Percentiles rank a stretch among this genome's conserved stretches.
These are phyloP conservation scores for Phalaenopsis aphrodite DNA, from an alignment of 106 monocot species.

Conservation along the genomic window DNA sequence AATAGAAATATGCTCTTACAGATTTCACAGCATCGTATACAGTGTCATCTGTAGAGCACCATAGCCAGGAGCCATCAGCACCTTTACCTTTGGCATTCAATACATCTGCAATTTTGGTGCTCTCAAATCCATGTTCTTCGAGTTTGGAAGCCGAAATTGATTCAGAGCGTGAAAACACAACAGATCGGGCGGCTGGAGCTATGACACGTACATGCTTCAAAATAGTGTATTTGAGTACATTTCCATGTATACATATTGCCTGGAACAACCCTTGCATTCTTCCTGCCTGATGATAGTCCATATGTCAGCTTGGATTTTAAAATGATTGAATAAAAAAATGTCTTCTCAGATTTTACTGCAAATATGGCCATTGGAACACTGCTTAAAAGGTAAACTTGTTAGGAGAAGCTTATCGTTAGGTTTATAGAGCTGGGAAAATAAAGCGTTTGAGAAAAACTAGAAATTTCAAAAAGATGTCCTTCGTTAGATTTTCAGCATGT, in stretches of 20 bases:
- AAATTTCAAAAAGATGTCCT: no score
- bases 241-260: conserved; percentile 34
- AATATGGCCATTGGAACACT: not conserved
- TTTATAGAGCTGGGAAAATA: not conserved
- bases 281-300: not conserved
- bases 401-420: not conserved
- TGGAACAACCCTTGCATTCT: conserved; percentile 48
- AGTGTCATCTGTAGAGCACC: conserved; percentile 64
- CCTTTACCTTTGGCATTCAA: conserved; percentile 60
- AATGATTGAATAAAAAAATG: not conserved
- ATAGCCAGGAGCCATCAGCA: conserved; percentile 78
- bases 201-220: conserved; percentile 29
- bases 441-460: no score
- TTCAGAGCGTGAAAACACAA: conserved; percentile 27
- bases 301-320: not conserved
- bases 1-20: conserved; percentile 22
- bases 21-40: conserved; percentile 80
- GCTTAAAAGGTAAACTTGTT: not conserved
- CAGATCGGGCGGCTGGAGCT: conserved; percentile 19
- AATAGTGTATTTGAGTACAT: conserved; percentile 28
- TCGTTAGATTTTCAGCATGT: no score
- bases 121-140: conserved; percentile 73
- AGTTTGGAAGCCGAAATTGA: conserved; percentile 36
- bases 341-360: not conserved
- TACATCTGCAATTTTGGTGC: conserved; percentile 58